Base-by-base conservation (phyloP, 2,329 filamentous ascomycete species). In the Verticillium dahliae region DNA sequence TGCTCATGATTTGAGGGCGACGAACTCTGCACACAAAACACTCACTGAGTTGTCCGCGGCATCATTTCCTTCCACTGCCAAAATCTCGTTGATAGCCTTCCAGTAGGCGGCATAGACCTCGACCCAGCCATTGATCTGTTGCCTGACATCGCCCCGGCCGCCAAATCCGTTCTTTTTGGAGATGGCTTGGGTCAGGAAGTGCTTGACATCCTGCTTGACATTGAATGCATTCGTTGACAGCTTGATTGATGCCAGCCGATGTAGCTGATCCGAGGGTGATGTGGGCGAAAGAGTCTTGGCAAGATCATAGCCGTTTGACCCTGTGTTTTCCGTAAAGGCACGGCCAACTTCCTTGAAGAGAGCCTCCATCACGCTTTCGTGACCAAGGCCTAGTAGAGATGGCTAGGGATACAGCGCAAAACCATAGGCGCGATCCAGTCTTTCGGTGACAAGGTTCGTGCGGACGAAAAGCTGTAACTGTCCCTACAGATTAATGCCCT, bases 71-170 rank as follows among this genome's bases (percentile, higher is more conserved):
- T 90, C 84, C 11, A 85, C 84, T 14, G 83, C 83, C 59, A 95
- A 75, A 34, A 97, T 83, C 68, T 91, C 88, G 37, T 87, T 88
- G 45, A 90, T 77, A 31, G 91, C 90, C 69, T 90, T 92, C 92
- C 93, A 97, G 71, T 93, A 97, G 22, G 85, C 81, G 39, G 83
- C 79, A 71, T 93, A 96, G 35, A 98, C 87, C 45, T 97, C 93
- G 0, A 89, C 81, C 95, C 95, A 99, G n/a, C 88, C 89, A 62
- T 82, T 84, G 31, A 85, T 79, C 76, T 97, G 91, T 50, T 87
- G 83, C 54, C 54, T 56, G 13, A 56, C 18, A 7, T 56, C 54
- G 5, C 33, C 54, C 2, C 54, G 54, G 14, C 27, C 13, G 22
- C 22, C 45, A 18, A 34, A 56, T 35, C 54, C 54, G 7, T 33